Percentiles rank a stretch among this genome's conserved stretches.
These are phyloP conservation scores for Kitagawia praeruptora DNA, from an alignment of 129 eudicot genomes.

Conservation along the genomic window DNA sequence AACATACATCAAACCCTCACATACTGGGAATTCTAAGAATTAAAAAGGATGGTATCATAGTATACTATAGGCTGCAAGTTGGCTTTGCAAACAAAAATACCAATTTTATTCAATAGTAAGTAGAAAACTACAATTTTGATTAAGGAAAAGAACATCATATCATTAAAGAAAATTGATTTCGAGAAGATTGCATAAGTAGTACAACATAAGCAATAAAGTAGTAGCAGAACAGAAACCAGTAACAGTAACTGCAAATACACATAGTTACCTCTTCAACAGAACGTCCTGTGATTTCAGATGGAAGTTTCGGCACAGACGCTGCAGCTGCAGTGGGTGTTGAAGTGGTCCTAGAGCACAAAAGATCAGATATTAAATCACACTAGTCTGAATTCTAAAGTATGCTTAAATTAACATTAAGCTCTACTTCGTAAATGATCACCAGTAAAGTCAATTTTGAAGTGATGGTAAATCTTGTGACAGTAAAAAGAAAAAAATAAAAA, in stretches of 20 bases:
- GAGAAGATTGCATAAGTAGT: background rate
- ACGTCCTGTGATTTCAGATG: slow-evolving; percentile 94
- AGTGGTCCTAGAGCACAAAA: slow-evolving; percentile 38
- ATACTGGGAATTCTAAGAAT: background rate
- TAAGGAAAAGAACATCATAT: background rate
- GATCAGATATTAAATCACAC: background rate
- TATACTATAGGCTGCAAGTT: background rate
- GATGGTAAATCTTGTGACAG: background rate
- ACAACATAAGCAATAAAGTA: background rate
- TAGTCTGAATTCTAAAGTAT: background rate
- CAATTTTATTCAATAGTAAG: background rate
- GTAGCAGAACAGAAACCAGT: background rate
- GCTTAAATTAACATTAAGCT: background rate
- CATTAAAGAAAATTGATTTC: background rate
- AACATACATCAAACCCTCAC: background rate
- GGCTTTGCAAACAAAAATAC: background rate
- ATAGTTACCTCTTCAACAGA: slow-evolving; percentile 84
- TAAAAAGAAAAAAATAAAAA: background rate
- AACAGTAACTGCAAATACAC: background rate
- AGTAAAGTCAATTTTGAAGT: background rate
- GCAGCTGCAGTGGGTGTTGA: slow-evolving; percentile 42
- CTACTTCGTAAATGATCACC: background rate
- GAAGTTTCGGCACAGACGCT: slow-evolving; percentile 63
- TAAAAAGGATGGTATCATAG: background rate
- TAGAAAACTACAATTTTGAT: background rate